Evolutionary conservation across 1,139 yeast species (phyloP), one percentile per base, ranked within the genome.

Genomic region (Nakaseomyces uthaithaninus): DNA sequence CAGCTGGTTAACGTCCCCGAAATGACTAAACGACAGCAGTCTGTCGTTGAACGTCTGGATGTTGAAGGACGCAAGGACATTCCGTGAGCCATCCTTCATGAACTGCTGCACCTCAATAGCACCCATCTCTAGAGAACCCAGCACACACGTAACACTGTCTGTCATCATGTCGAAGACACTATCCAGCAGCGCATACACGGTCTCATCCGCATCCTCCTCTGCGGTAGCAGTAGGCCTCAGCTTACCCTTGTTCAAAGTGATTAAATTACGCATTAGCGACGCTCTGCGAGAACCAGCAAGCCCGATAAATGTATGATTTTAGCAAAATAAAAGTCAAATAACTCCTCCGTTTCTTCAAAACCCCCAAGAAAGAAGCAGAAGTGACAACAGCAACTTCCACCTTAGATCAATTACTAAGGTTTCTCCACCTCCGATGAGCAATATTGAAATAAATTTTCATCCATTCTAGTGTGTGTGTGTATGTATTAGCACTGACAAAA

Each of bases 121-220:
- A 17, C 75, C 75, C 17, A 75, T 69, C 36, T 78, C 86, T 15
- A 63, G 66, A 17, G 84, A 77, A 3, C 80, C 75, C 43, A 83
- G 66, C 2, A 75, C 80, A 50, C 80, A 73, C 1, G 93, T 75
- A 41, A 86, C 68, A 44, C 85, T 73, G 57, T 85, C 93, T 10
- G 81, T 71, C 20, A 82, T 75, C 0, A 84, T 71, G 57, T 86
- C 95, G 52, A 85, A 84, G n/a, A 71, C 73, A 2, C 91, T 69
- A 36, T 71, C 73, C 11, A 55, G 37, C 19, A 60, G 39, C 14
- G 40, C 23, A 23, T 48, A 44, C 12, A 39, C 37, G 10, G 47
- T 20, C 19, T 40, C 37, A 2, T 67, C 60, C 6, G 78, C 66
- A n/a, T 67, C 68, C 50, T 80, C 91, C 1, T 91, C 93, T 42